Evolutionary conservation across 192 early-diverging fungal species (phyloP), one percentile per base, ranked within the genome.

Genomic region (Entrophospora sp.): DNA sequence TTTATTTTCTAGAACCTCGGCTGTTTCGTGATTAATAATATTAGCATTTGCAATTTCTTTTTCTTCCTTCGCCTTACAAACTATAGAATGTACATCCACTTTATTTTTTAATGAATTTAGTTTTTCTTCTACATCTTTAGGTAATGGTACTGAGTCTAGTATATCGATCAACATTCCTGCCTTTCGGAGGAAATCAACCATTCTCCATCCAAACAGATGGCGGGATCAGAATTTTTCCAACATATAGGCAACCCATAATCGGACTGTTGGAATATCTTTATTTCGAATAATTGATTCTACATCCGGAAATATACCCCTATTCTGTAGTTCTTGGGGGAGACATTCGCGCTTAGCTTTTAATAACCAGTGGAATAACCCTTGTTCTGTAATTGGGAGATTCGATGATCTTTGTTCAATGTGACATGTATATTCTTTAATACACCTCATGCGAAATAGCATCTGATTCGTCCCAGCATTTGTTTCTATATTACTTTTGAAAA

Each of bases 261-360:
- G n/a, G n/a, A n/a, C n/a, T n/a, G n/a, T n/a, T n/a, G 38, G 40
- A 16, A 61, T 40, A 27, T 61, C 58, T 20, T 60, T 43, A 43
- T 60, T 60, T 38, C 9, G 40, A n/a, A 43, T 42, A 13, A 57
- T 57, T 34, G 53, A 57, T 7, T 57, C 32, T 35, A 57, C 25
- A 34, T 57, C 53, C 25, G 24, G 25, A 42, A 60, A 60, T 42
- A 43, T 60, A n/a, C n/a, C n/a, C n/a, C n/a, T n/a, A n/a, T n/a
- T n/a, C n/a, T n/a, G n/a, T n/a, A n/a, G n/a, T n/a, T 61, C 37
- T n/a, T 31, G 59, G 25, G 59, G 25, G 12, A 61, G 59, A 61
- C 59, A 61, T 61, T 44, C 38, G 38, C 59, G 40, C 25, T 61
- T 61, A 12, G 59, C 59, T 30, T 44, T 44, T 22, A 44, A 44